These are phyloP conservation scores for Celoporthe dispersa DNA, from an alignment of 2,329 filamentous ascomycete species.

Conservation along the genomic window DNA sequence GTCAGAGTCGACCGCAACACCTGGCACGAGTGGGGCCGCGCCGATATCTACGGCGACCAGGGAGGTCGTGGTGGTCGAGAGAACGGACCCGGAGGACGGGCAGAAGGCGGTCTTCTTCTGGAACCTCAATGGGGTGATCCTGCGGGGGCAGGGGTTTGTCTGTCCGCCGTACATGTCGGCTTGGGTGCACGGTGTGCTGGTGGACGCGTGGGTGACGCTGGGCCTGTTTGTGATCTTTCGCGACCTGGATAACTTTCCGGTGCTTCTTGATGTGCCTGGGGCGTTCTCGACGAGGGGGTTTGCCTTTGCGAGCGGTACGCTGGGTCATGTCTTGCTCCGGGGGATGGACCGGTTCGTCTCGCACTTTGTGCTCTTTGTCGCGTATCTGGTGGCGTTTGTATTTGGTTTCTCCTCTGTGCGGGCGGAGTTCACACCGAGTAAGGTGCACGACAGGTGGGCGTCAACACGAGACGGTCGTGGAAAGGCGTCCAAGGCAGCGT, in stretches of 20 bases:
- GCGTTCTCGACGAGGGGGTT: constrained; percentile 33
- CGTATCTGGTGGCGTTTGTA: constrained; percentile 13
- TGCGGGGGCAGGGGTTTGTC: constrained; percentile 33
- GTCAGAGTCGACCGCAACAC: constrained; percentile 42
- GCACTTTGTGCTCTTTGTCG: constrained; percentile 18
- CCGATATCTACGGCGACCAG: constrained; percentile 36
- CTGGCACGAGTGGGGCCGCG: constrained; percentile 53
- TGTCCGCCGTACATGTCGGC: constrained; percentile 29
- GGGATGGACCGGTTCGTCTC: constrained; percentile 19
- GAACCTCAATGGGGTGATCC: constrained; percentile 50
- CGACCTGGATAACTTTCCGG: constrained; percentile 38
- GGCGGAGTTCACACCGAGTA: constrained; percentile 23
- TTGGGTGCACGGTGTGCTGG: constrained; percentile 28
- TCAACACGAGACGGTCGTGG: not conserved
- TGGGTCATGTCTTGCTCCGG: constrained; percentile 19
- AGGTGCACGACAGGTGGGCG: constrained; percentile 9
- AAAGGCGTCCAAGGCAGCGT: constrained; percentile 11
- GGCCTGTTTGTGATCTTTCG: constrained; percentile 39
- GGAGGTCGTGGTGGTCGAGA: constrained; percentile 50
- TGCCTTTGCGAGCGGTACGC: constrained; percentile 31
- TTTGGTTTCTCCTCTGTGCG: constrained; percentile 26
- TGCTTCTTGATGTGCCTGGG: constrained; percentile 35
- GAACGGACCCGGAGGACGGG: constrained; percentile 50
- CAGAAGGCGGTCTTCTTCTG: constrained; percentile 54
- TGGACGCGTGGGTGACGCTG: constrained; percentile 38